phyloP scores from a whole-genome alignment of 495 filamentous ascomycete species.

The Glonium stellatum region DNA sequence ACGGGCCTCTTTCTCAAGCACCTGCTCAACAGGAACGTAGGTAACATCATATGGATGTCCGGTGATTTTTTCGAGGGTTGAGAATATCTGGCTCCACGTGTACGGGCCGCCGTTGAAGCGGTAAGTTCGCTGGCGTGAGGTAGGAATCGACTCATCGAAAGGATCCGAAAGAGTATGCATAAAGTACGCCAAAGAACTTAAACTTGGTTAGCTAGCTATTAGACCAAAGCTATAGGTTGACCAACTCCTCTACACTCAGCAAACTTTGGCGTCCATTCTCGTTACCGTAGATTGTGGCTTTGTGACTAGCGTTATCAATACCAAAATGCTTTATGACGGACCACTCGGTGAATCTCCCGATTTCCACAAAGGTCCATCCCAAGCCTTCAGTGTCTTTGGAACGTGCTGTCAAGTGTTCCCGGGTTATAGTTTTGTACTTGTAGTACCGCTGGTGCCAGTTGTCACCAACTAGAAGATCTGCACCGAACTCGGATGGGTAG shows the following conservation, averaged over 20 bases:
- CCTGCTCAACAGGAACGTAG: background rate
- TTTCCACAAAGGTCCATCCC: background rate
- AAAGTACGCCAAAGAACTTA: too few species aligned
- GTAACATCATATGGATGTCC: too few species aligned
- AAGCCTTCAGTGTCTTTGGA: background rate
- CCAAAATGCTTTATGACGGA: background rate
- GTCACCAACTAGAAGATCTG: background rate
- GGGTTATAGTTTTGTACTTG: background rate
- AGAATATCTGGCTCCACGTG: too few species aligned
- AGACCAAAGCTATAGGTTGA: too few species aligned
- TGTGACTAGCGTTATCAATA: background rate
- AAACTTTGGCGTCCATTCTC: background rate
- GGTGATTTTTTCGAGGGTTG: too few species aligned
- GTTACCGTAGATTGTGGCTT: background rate
- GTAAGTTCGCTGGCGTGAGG: too few species aligned
- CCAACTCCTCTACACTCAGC: too few species aligned
- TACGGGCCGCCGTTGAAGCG: too few species aligned
- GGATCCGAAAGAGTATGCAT: too few species aligned
- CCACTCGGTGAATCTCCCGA: background rate
- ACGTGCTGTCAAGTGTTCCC: background rate
- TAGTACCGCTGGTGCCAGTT: background rate
- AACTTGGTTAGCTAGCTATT: too few species aligned
- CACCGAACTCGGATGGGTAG: background rate
- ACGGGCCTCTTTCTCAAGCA: background rate
- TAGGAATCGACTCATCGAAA: too few species aligned